Conservation (phyloP, 192 early-diverging fungal genomes). For the Gryganskiella cystojenkinii region DNA sequence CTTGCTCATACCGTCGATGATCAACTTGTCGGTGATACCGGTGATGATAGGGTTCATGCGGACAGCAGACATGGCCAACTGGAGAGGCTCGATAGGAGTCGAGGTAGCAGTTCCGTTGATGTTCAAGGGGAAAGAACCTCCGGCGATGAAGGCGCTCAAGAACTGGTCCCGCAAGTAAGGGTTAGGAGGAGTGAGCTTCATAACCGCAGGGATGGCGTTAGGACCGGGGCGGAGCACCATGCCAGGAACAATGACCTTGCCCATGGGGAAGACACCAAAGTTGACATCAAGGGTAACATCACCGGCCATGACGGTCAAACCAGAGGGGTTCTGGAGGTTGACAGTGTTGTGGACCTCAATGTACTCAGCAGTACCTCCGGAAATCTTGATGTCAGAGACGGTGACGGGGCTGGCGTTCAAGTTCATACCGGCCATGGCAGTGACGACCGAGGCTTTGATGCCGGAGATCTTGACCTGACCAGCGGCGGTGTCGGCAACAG, state of each 20-base stretch:
- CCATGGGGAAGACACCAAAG: conserved; percentile 41
- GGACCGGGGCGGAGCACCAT: conserved; percentile 59
- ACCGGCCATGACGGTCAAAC: conserved; percentile 60
- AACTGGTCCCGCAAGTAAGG: conserved; percentile 42
- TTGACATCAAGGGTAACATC: conserved; percentile 55
- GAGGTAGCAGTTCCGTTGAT: conserved; percentile 52
- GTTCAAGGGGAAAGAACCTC: conserved; percentile 44
- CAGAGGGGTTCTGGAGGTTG: conserved; percentile 62
- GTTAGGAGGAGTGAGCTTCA: conserved; percentile 51
- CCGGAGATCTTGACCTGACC: conserved; percentile 62
- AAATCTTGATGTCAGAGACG: conserved; percentile 62
- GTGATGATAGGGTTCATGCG: conserved; percentile 46
- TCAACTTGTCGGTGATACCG: conserved; percentile 58
- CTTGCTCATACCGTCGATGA: conserved; percentile 37
- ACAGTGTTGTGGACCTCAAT: conserved; percentile 54
- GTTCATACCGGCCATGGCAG: conserved; percentile 63
- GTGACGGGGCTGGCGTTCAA: conserved; percentile 57
- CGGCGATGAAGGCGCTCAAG: conserved; percentile 56
- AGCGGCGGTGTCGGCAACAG: conserved; percentile 62
- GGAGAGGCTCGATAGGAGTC: conserved; percentile 55
- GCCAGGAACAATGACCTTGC: conserved; percentile 52
- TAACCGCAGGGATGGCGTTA: conserved; percentile 51
- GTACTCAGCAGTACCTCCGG: conserved; percentile 60
- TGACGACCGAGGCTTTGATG: conserved; percentile 60
- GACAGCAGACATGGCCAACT: conserved; percentile 55